Evolutionary conservation across 352 stramenopile species (phyloP), one percentile per base, ranked within the genome.

Genomic region (Blastocystis sp.): DNA sequence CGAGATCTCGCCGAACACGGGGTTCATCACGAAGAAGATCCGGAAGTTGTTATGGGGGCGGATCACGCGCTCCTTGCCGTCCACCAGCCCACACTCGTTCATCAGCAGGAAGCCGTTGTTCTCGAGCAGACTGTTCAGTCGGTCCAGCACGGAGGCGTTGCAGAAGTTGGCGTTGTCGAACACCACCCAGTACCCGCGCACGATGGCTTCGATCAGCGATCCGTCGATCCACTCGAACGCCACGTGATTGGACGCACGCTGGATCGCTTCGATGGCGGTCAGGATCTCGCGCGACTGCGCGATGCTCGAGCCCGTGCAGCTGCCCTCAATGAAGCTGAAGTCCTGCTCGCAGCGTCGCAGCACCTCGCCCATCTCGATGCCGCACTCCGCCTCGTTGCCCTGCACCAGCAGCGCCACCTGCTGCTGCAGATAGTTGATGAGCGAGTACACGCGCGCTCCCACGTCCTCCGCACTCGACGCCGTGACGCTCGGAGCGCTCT

Each of bases 101-200:
- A 99, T 95, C 10, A 99, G 91, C 55, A 99, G 93, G 80, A 98
- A 94, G 55, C 98, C 98, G 33, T 94, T 95, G 82, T 95, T 97
- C 93, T 99, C 98, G 91, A 99, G 96, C 0, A 99, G 92, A 13
- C 97, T 95, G 92, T 99, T 99, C 33, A 99, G 93, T 50, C 98
- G 94, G 94, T 99, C 98, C 31, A 99, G 93, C 24, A 99, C 97
- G 41, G 96, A 98, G 0, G 97, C 97, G 90, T 96, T 96, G 92
- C 97, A 99, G 80, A 98, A 97, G 92, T 99, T 99, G 24, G 98
- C 97, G 91, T 99, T 99, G 91, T 99, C 96, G 19, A 99, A 92
- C 61, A 99, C 91, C 6, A 99, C 92, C 98, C 98, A 99, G 65
- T 98, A 94, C n/a, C 98, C 98, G 41, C 95, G 93, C 69, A 98